These are phyloP conservation scores for Lactarius hengduanensis DNA, from an alignment of 768 basidiomycete genomes.

Conservation along the genomic window DNA sequence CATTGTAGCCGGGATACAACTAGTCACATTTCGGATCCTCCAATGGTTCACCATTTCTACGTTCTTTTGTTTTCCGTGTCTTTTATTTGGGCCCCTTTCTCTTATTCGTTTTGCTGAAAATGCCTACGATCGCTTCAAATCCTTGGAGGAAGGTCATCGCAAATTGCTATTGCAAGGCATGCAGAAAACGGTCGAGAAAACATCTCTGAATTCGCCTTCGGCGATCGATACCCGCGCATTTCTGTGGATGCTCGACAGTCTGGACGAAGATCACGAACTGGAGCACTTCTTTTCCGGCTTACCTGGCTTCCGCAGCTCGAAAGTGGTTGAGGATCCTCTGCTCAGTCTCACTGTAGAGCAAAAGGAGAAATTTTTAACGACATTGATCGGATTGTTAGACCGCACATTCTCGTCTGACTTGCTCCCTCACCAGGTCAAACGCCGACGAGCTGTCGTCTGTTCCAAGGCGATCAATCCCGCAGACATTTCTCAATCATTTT, in stretches of 20 bases:
- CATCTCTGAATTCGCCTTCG: neutral
- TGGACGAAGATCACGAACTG: neutral
- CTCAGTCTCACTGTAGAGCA: neutral
- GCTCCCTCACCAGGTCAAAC: neutral
- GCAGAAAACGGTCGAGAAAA: neutral
- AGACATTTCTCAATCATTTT: neutral
- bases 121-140: too few relatives aligned
- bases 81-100: too few relatives aligned
- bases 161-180: neutral
- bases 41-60: too few relatives aligned
- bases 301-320: neutral
- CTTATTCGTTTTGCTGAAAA: too few relatives aligned
- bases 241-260: neutral
- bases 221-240: neutral
- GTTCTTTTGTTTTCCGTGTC: too few relatives aligned
- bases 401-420: neutral
- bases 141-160: too few relatives aligned
- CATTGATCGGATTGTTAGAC: neutral
- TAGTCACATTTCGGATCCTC: too few relatives aligned
- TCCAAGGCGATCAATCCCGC: neutral
- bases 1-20: too few relatives aligned
- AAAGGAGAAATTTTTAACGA: fast-evolving
- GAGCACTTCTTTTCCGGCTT: neutral
- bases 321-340: neutral
- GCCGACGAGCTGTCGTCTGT: neutral